A percentile compares a stretch with the other conserved stretches of the same genome.
These are phyloP conservation scores for Pleurostoma richardsiae DNA, from an alignment of 2,329 filamentous ascomycete species.

Conservation along the genomic window DNA sequence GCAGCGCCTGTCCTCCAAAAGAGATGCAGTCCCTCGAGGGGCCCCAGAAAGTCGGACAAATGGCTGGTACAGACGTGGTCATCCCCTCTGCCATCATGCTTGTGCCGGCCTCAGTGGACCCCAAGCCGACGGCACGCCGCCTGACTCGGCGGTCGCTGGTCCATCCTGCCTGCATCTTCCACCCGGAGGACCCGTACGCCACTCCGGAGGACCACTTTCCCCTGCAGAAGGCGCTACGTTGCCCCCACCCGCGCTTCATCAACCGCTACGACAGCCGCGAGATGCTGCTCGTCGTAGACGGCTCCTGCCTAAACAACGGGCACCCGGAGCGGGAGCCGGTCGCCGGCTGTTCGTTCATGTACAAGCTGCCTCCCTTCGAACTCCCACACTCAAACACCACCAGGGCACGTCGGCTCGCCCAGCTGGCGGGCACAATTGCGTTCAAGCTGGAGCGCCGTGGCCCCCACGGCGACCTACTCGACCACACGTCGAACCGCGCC, in stretches of 20 bases:
- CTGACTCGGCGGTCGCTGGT: conserved; percentile 15
- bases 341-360: conserved; percentile 13
- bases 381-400: no score
- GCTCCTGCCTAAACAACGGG: conserved; percentile 32
- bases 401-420: not conserved
- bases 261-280: conserved; percentile 25
- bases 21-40: no score
- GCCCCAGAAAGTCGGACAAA: no score
- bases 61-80: no score
- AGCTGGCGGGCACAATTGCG: conserved; percentile 12
- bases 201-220: conserved; percentile 25
- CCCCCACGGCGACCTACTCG: conserved; percentile 20
- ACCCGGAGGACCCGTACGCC: conserved; percentile 15
- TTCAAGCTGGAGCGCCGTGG: conserved; percentile 30
- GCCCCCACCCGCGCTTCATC: conserved; percentile 23
- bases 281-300: conserved; percentile 34
- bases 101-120: conserved; percentile 1
- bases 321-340: conserved; percentile 17
- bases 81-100: not conserved
- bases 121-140: not conserved
- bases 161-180: conserved; percentile 19
- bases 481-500: conserved; percentile 38
- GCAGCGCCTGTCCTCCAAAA: no score
- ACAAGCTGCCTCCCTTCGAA: conserved; percentile 11
- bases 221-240: conserved; percentile 16